Conservation (phyloP, 1,139 yeast species). For the Yamadazyma buinensis region DNA sequence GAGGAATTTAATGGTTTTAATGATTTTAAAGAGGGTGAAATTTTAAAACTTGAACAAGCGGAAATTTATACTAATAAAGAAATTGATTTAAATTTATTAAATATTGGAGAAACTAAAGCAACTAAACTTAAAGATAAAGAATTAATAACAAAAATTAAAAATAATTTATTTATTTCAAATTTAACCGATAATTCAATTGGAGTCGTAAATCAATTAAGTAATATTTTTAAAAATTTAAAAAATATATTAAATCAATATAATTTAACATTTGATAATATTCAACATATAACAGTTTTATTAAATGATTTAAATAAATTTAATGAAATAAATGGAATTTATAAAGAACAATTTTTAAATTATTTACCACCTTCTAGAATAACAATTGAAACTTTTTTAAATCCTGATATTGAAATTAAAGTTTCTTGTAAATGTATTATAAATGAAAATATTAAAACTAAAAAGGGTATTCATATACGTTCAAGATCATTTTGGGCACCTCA, state of each 20-base stretch:
- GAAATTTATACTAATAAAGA: background rate
- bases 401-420: conserved; percentile 52
- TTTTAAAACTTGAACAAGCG: background rate
- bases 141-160: conserved; percentile 5
- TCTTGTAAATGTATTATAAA: conserved; percentile 42
- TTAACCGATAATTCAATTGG: conserved; percentile 23
- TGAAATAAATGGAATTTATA: conserved; percentile 58
- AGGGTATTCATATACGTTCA: conserved; percentile 86
- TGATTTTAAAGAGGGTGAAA: too few relatives aligned
- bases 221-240: conserved; percentile 45
- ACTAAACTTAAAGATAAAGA: background rate
- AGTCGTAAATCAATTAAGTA: conserved; percentile 42
- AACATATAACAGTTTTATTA: conserved; percentile 58
- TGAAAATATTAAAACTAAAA: conserved; percentile 25
- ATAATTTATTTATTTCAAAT: conserved; percentile 47
- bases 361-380: conserved; percentile 89
- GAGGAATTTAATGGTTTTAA: conserved; percentile 33
- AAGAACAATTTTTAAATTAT: conserved; percentile 50
- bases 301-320: conserved; percentile 62
- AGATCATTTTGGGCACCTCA: conserved; percentile 98
- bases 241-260: conserved; percentile 23
- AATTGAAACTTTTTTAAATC: conserved; percentile 55
- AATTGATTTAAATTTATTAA: background rate
- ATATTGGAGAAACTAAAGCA: background rate
- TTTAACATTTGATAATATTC: conserved; percentile 38